These are phyloP conservation scores for Endotrypanum monterogeii DNA, from an alignment of 208 protist genomes.

Conservation along the genomic window DNA sequence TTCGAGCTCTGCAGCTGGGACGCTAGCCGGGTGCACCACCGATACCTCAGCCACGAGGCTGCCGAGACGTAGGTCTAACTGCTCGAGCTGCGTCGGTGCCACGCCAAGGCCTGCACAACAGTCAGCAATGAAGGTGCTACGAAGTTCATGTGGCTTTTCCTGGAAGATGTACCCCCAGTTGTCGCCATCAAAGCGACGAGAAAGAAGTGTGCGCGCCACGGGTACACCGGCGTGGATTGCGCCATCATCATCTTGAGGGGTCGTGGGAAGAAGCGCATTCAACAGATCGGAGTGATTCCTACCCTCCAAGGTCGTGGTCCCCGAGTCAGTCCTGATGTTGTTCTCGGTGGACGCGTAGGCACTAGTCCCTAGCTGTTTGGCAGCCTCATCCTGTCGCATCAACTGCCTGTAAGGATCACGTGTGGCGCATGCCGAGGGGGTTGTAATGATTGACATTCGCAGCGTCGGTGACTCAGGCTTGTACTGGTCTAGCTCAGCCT, in stretches of 20 bases:
- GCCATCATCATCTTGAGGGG: not conserved
- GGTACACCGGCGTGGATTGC: constrained; percentile 1
- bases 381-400: constrained; percentile 13
- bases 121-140: constrained; percentile 45
- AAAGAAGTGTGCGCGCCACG: constrained; percentile 24
- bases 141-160: constrained; percentile 57
- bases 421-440: not conserved
- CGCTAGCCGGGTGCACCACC: constrained; percentile 40
- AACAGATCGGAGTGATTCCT: not conserved
- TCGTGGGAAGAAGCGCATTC: not conserved
- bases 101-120: constrained; percentile 43
- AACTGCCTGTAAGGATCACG: constrained; percentile 9
- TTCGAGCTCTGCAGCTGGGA: constrained; percentile 37
- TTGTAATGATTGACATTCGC: not conserved
- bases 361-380: constrained; percentile 8
- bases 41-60: constrained; percentile 39
- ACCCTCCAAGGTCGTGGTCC: not conserved
- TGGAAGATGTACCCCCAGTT: constrained; percentile 57
- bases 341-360: constrained; percentile 9
- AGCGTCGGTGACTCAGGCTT: not conserved
- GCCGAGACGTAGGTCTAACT: constrained; percentile 28
- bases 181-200: constrained; percentile 42
- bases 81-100: constrained; percentile 37
- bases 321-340: not conserved
- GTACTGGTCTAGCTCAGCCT: constrained; percentile 4